These are phyloP conservation scores for Cercospora sp. DNA, from an alignment of 2,329 filamentous ascomycete genomes.

Conservation along the genomic window DNA sequence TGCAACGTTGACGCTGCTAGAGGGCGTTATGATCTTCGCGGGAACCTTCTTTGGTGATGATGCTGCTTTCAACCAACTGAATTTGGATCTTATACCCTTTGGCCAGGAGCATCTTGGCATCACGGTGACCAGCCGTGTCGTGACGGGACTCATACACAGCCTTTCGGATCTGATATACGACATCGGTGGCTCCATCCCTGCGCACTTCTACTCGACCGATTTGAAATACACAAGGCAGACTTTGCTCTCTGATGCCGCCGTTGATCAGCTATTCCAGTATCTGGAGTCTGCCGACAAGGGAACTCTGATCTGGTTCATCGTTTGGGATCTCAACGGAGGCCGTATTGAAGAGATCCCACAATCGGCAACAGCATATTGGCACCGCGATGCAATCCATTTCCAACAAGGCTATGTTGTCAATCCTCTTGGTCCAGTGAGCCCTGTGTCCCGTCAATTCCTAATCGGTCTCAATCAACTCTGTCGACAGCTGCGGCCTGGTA, in stretches of 20 bases:
- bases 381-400: constrained; percentile 27
- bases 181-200: constrained; percentile 21
- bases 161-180: constrained; percentile 17
- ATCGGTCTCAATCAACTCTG: constrained; percentile 20
- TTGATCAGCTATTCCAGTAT: constrained; percentile 29
- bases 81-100: constrained; percentile 16
- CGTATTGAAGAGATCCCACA: constrained; percentile 23
- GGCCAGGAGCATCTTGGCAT: constrained; percentile 12
- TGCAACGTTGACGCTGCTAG: constrained; percentile 21
- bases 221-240: constrained; percentile 20
- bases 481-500: constrained; percentile 15
- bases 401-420: constrained; percentile 25
- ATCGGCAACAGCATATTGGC: constrained; percentile 26
- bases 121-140: constrained; percentile 19
- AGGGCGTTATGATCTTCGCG: constrained; percentile 20
- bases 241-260: constrained; percentile 18
- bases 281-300: constrained; percentile 21
- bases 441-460: constrained; percentile 18
- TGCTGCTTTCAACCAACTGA: constrained; percentile 23
- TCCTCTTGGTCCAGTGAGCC: constrained; percentile 10
- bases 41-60: constrained; percentile 25
- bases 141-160: constrained; percentile 16
- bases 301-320: constrained; percentile 24
- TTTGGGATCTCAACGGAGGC: constrained; percentile 26
- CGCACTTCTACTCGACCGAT: constrained; percentile 28